Evolutionary conservation across 345 rosid genomes (phyloP), one percentile per base, ranked within the genome.

Genomic region (Syzygium grande): DNA sequence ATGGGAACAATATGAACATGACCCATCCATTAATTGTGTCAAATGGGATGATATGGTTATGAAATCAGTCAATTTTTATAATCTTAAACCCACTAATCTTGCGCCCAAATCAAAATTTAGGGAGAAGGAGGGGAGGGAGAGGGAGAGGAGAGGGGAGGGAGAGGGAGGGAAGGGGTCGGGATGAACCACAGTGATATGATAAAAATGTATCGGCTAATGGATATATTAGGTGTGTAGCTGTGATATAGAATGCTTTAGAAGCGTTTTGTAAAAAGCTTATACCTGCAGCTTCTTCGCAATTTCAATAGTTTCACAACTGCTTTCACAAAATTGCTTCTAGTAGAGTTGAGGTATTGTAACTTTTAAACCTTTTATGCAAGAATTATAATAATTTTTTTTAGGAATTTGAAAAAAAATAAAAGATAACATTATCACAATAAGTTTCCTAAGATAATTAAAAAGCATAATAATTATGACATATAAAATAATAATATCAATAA

Each of bases 81-180:
- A 61, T 27, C 68, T 9, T 0, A 4, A 9, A 2, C 49, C 13
- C 25, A 4, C 19, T 34, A 68, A 17, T 13, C 19, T 4, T 2
- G 25, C 19, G 80, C 11, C 80, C 49, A 34, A 34, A 73, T 73
- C 11, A 10, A 34, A 73, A 73, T 73, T 9, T 0, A 2, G 46
- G 21, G 80, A 68, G 25, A 23, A 54, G 5, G 2, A 16, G 11
- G 25, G 38, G 38, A n/a, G 38, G 3, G 38, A 34, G 38, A 34
- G 38, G 38, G 38, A 34, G 38, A 34, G 38, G 38, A n/a, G n/a
- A n/a, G n/a, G 38, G 3, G 38, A 34, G 38, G 38, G 0, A 3
- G 68, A 0, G 68, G 5, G 25, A 9, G 13, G 80, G 4, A 34
- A 68, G 3, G 25, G 22, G 46, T 17, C 0, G 13, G 25, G 79